Evolutionary conservation across 495 filamentous ascomycete genomes (phyloP), one percentile per base, ranked within the genome.

Genomic region (Lophiotrema nucula): DNA sequence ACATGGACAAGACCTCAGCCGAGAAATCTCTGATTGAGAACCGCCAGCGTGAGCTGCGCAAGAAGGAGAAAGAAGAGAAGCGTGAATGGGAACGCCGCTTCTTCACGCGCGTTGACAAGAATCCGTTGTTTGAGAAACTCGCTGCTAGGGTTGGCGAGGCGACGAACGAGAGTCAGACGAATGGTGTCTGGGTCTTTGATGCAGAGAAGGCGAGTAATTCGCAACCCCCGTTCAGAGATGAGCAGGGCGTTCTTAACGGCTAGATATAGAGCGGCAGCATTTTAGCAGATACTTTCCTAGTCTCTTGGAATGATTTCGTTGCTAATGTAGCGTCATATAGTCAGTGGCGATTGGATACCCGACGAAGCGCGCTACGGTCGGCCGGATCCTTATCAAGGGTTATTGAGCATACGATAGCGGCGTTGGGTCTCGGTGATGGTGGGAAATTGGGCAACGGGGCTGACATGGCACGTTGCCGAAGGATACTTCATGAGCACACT

Each of bases 21-120:
- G 86, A 92, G 74, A 98, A 98, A 75, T 79, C 79, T 33, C 87
- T 90, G 70, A 96, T 98, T 60, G 93, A 98, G 72, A 90, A 89
- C 53, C 83, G 83, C 25, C 95, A 98, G 74, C 83, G 93, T 6
- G 88, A 91, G 63, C 70, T 92, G 75, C 84, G 93, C 60, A 87
- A 84, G 69, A 78, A 79, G 66, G 93, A 98, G 72, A 86, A 85
- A 72, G 78, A 80, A 12, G 88, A 92, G 65, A 84, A 86, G 28
- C 76, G 80, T 37, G 84, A 88, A 56, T 98, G 92, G 89, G 81
- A 89, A 66, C 77, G 93, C 44, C 78, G 88, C 43, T 97, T 92
- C 72, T 98, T 98, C 75, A 85, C 68, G 35, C 74, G 77, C 11
- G 70, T 78, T 11, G 79, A 77, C 21, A 70, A 77, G 2, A 82